Conservation (phyloP, 2,329 filamentous ascomycete genomes). For the Clonostachys chloroleuca region DNA sequence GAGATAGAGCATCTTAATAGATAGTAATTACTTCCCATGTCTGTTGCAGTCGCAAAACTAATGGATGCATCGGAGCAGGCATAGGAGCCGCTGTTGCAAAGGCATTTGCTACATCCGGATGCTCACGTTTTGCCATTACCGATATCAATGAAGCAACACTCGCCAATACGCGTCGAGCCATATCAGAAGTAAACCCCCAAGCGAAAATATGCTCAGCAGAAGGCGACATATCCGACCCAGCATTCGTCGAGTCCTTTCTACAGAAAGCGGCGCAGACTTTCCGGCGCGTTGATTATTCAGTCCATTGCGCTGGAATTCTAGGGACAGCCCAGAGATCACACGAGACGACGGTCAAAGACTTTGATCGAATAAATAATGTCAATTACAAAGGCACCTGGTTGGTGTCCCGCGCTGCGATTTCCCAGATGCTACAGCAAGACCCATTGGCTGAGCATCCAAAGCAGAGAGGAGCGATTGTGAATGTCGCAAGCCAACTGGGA, state of each 20-base stretch:
- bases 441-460: constrained; percentile 29
- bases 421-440: constrained; percentile 39
- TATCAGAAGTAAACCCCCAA: constrained; percentile 23
- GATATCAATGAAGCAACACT: constrained; percentile 40
- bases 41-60: background rate
- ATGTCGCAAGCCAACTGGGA: constrained; percentile 47
- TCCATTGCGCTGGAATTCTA: constrained; percentile 51
- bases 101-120: constrained; percentile 44
- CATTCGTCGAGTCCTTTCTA: constrained; percentile 32
- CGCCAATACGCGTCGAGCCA: constrained; percentile 22
- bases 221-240: constrained; percentile 43
- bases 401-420: constrained; percentile 34
- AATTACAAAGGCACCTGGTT: constrained; percentile 51
- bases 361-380: constrained; percentile 48
- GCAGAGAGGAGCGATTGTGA: constrained; percentile 43
- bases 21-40: background rate
- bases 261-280: constrained; percentile 24
- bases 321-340: constrained; percentile 32
- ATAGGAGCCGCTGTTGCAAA: constrained; percentile 50
- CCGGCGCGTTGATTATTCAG: constrained; percentile 47
- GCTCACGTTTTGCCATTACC: constrained; percentile 46
- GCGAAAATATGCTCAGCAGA: constrained; percentile 21
- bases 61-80: constrained; percentile 25
- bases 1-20: constrained; percentile 1
- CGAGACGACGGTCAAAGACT: constrained; percentile 40